phyloP scores from a whole-genome alignment of 2,329 filamentous ascomycete species.

The Aspergillus ustus region DNA sequence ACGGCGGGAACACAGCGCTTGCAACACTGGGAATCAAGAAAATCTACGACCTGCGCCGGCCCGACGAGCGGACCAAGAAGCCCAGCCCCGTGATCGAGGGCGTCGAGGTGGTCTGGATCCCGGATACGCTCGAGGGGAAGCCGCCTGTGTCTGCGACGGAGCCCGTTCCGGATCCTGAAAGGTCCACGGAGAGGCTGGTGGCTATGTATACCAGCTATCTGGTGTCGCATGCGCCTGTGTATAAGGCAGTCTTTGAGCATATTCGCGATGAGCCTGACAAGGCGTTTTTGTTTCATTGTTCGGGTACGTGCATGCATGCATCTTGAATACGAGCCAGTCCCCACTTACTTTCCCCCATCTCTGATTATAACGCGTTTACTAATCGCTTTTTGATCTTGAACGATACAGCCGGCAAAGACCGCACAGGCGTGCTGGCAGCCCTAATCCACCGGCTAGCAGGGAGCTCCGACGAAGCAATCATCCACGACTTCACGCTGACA shows the following conservation, averaged over 20 bases:
- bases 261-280: slow-evolving; percentile 52
- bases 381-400: neutral
- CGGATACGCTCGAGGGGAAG: slow-evolving; percentile 56
- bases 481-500: slow-evolving; percentile 64
- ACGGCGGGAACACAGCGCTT: slow-evolving; percentile 59
- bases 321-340: neutral
- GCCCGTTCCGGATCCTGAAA: slow-evolving; percentile 46
- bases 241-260: slow-evolving; percentile 64
- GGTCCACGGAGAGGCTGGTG: slow-evolving; percentile 67
- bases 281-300: slow-evolving; percentile 70
- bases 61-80: slow-evolving; percentile 46
- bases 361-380: neutral
- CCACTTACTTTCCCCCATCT: neutral
- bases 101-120: slow-evolving; percentile 56
- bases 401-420: slow-evolving; percentile 73
- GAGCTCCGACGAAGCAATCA: slow-evolving; percentile 61
- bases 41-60: slow-evolving; percentile 71
- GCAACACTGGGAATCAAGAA: slow-evolving; percentile 62
- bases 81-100: slow-evolving; percentile 59
- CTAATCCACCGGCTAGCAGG: slow-evolving; percentile 68
- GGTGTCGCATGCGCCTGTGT: slow-evolving; percentile 63
- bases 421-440: slow-evolving; percentile 74
- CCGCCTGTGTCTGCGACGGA: slow-evolving; percentile 25
- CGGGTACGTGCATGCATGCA: slow-evolving; percentile 24
- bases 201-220: slow-evolving; percentile 71